A percentile compares a stretch with the other conserved stretches of the same genome.
Conservation (phyloP, 345 rosid genomes). For the Syzygium jambos region DNA sequence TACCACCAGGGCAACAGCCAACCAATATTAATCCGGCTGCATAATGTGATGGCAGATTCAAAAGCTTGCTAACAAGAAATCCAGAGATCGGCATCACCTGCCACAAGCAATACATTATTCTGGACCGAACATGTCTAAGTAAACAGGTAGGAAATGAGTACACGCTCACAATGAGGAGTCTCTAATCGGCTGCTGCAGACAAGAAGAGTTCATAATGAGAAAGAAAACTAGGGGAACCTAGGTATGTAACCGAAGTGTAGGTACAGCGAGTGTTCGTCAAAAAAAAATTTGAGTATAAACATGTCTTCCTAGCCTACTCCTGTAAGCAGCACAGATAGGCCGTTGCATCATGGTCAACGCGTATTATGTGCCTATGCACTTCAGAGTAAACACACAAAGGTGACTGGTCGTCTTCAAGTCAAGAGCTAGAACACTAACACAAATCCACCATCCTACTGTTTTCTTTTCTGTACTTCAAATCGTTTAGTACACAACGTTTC, state of each 20-base stretch:
- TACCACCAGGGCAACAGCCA: constrained; percentile 96
- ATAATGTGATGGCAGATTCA: constrained; percentile 74
- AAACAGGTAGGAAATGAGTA: not conserved
- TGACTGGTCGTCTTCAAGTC: not conserved
- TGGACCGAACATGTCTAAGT: not conserved
- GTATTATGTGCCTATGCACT: not conserved
- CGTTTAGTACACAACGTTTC: not conserved
- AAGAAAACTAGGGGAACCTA: not conserved
- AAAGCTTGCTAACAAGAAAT: constrained; percentile 67
- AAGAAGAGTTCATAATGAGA: not conserved
- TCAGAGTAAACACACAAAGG: not conserved
- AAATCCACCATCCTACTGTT: not conserved
- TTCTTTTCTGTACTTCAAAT: not conserved
- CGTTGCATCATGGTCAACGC: not conserved
- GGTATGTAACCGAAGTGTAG: not conserved
- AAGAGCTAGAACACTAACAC: not conserved
- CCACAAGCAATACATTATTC: constrained; percentile 5
- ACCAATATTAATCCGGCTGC: constrained; percentile 94
- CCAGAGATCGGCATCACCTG: constrained; percentile 92
- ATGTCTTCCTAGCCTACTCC: not conserved
- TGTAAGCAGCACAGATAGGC: not conserved
- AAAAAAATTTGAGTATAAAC: not conserved
- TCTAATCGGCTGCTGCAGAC: not conserved
- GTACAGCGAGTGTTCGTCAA: not conserved
- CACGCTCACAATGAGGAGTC: not conserved